Percentiles rank a stretch among this genome's conserved stretches.
phyloP scores from a whole-genome alignment of 202 grass and related monocot genomes.

The Dendrocalamus latiflorus region DNA sequence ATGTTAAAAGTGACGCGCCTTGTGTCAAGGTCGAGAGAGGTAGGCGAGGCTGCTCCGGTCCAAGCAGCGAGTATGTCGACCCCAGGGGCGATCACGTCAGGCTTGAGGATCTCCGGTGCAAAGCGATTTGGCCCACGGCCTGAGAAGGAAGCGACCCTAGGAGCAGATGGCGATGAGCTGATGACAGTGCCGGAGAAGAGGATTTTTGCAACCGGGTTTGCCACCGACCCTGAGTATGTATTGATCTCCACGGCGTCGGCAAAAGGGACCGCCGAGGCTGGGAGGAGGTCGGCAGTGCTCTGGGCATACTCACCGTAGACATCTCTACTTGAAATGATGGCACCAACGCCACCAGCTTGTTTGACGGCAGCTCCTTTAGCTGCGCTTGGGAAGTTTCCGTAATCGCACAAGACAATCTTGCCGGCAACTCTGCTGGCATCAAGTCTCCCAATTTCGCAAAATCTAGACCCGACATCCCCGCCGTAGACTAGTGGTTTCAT shows the following conservation, averaged over 20 bases:
- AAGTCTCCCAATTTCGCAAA: slow-evolving; percentile 15
- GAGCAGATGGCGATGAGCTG: not conserved
- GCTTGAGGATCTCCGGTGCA: slow-evolving; percentile 42
- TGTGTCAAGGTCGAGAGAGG: not conserved
- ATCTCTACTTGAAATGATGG: not conserved
- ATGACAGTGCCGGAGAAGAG: slow-evolving; percentile 29
- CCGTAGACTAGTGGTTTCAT: slow-evolving; percentile 28
- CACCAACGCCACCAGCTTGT: slow-evolving; percentile 26
- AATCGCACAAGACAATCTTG: slow-evolving; percentile 48
- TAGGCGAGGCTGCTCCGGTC: slow-evolving; percentile 23
- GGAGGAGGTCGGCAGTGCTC: slow-evolving; percentile 3
- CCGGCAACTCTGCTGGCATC: slow-evolving; percentile 5
- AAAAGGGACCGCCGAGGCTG: slow-evolving; percentile 6
- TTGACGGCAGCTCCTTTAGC: slow-evolving; percentile 26
- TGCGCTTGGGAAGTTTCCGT: not conserved
- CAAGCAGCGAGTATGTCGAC: slow-evolving; percentile 48
- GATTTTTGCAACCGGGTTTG: slow-evolving; percentile 32
- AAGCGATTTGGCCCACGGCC: slow-evolving; percentile 21
- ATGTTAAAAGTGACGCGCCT: too few species aligned
- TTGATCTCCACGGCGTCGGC: not conserved
- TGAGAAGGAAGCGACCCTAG: slow-evolving; percentile 37
- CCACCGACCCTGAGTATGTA: not conserved
- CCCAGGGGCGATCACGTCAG: slow-evolving; percentile 43
- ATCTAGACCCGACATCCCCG: not conserved
- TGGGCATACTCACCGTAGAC: not conserved